These are phyloP conservation scores for Exophiala aquamarina DNA, from an alignment of 2,329 filamentous ascomycete species.

Conservation along the genomic window DNA sequence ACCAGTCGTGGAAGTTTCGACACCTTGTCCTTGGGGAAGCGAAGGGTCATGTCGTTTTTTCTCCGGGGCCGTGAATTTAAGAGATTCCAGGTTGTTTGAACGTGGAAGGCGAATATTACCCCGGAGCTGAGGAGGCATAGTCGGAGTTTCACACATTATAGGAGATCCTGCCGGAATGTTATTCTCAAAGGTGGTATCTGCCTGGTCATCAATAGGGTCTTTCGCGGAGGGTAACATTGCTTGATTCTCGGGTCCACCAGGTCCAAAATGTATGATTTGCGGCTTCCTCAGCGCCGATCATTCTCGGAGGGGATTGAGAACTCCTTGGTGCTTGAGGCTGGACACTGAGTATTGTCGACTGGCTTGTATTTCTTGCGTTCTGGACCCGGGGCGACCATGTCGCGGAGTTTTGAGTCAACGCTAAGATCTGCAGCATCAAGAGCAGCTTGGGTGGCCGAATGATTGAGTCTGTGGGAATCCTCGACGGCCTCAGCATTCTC, in stretches of 20 bases:
- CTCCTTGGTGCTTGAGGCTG: conserved; percentile 12
- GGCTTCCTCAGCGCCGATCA: conserved; percentile 14
- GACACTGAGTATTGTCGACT: no score
- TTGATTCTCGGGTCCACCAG: conserved; percentile 19
- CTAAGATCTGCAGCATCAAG: neutral
- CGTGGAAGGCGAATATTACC: neutral
- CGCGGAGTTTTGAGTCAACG: conserved; percentile 10
- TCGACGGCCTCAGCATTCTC: neutral
- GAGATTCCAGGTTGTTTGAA: no score
- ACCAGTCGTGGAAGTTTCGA: no score
- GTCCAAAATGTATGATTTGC: conserved; percentile 16
- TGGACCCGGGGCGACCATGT: neutral
- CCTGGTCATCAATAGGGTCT: no score
- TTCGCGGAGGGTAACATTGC: no score
- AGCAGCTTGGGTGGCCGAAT: conserved; percentile 2
- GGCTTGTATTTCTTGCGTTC: no score
- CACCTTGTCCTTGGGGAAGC: no score
- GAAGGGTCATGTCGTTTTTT: no score
- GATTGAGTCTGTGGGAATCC: conserved; percentile 13
- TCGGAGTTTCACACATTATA: no score
- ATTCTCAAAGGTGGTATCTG: no score
- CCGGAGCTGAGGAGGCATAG: neutral
- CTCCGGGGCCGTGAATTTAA: no score
- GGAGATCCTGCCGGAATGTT: no score
- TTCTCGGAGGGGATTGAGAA: conserved; percentile 16